phyloP scores from a whole-genome alignment of 2,329 filamentous ascomycete genomes.

The Botrytis tulipae region DNA sequence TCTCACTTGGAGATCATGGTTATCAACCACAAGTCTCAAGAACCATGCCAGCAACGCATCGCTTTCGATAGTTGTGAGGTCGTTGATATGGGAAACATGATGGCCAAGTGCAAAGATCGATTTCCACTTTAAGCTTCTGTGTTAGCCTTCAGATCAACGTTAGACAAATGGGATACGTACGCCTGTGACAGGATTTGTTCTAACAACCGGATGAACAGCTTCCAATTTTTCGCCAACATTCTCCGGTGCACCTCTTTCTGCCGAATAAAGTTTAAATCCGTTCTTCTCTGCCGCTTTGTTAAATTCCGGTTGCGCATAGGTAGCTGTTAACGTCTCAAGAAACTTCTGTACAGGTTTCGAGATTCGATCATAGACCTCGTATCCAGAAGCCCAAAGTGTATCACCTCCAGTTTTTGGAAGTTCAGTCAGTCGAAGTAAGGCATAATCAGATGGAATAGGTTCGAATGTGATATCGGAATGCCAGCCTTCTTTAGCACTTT shows the following conservation, averaged over 20 bases:
- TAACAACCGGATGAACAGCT: slow-evolving; percentile 53
- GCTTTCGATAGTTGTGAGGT: slow-evolving; percentile 48
- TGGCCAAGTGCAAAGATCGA: slow-evolving; percentile 52
- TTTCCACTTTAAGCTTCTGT: slow-evolving; percentile 44
- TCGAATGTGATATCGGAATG: slow-evolving; percentile 67
- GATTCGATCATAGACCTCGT: slow-evolving; percentile 65
- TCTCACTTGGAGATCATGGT: slow-evolving; percentile 55
- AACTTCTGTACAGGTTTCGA: slow-evolving; percentile 55
- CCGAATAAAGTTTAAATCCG: slow-evolving; percentile 47
- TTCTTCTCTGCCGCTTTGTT: slow-evolving; percentile 47
- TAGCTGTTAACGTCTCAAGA: slow-evolving; percentile 57
- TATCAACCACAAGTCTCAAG: slow-evolving; percentile 49
- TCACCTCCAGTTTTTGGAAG: slow-evolving; percentile 41
- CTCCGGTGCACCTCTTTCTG: slow-evolving; percentile 48
- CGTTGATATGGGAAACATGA: slow-evolving; percentile 52
- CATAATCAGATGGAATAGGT: slow-evolving; percentile 61
- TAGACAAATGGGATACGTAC: neutral
- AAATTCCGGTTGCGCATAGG: slow-evolving; percentile 51
- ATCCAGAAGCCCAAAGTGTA: slow-evolving; percentile 66
- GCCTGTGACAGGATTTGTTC: slow-evolving; percentile 57
- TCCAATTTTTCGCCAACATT: slow-evolving; percentile 50
- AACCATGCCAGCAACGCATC: slow-evolving; percentile 52
- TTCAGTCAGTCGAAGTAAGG: slow-evolving; percentile 42
- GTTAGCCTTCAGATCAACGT: neutral
- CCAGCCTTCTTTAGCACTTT: slow-evolving; percentile 51